These are phyloP conservation scores for Talaromyces borbonicus DNA, from an alignment of 495 filamentous ascomycete genomes.

Conservation along the genomic window DNA sequence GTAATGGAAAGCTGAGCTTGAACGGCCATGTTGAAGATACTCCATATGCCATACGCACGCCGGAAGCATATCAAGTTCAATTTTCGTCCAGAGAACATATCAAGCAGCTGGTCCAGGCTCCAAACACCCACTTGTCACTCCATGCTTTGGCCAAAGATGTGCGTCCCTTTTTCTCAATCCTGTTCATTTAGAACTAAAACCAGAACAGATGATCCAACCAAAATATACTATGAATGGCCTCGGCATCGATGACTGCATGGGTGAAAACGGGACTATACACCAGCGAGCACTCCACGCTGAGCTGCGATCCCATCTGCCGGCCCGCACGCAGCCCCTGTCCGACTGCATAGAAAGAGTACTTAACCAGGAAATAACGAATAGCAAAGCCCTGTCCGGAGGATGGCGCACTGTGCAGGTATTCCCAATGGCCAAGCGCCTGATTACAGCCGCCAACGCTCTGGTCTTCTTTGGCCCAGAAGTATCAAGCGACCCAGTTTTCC, in stretches of 20 bases:
- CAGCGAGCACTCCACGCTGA: not conserved
- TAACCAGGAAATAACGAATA: not conserved
- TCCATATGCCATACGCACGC: constrained; percentile 4
- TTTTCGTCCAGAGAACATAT: constrained; percentile 8
- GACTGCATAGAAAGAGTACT: not conserved
- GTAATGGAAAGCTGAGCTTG: not conserved
- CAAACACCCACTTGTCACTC: constrained; percentile 7
- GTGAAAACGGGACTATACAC: constrained; percentile 11
- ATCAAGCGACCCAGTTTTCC: constrained; percentile 1
- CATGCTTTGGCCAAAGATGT: constrained; percentile 12
- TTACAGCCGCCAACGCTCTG: not conserved
- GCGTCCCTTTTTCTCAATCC: not conserved
- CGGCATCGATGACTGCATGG: constrained; percentile 1
- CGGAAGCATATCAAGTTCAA: constrained; percentile 8
- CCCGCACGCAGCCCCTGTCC: not conserved
- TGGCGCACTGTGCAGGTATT: constrained; percentile 7
- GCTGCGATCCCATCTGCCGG: not conserved
- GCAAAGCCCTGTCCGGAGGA: not conserved
- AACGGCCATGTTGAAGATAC: not conserved
- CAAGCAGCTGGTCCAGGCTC: constrained; percentile 7
- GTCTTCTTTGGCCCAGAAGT: constrained; percentile 5
- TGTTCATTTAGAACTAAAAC: not conserved
- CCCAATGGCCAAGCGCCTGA: constrained; percentile 6
- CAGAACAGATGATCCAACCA: constrained; percentile 7
- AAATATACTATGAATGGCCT: constrained; percentile 11